Evolutionary conservation across 2,329 filamentous ascomycete species (phyloP), one percentile per base, ranked within the genome.

Genomic region (Neurospora crassa): DNA sequence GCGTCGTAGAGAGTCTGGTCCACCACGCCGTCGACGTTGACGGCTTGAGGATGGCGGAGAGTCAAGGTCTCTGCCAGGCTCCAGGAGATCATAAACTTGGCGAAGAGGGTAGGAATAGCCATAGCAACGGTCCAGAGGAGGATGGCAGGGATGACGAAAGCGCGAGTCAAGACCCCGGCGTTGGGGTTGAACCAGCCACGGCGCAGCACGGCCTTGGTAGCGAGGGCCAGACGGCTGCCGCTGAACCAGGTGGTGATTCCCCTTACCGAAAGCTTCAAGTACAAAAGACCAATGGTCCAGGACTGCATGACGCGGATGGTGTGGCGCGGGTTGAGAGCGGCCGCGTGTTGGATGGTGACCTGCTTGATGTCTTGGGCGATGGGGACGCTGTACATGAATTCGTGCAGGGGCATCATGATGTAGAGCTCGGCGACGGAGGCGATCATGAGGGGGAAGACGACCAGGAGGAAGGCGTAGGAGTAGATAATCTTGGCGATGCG

Each of bases 281-380:
- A 97, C 3, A 99, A 86, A 29, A 99, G 87, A 5, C 96, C 96
- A 1, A 99, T 84, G 0, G 94, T 97, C 94, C 95, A 99, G 71
- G 94, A 91, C 79, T 98, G 95, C 59, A 98, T 90, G 73, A 98
- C 86, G 73, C 96, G 91, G 59, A 98, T 88, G 8, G 90, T 92
- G 78, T 96, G 93, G 18, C 80, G 69, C 82, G 84, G 67, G 12
- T 74, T 74, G 3, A 79, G 78, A 16, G 79, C 79, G 7, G 74
- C 76, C 68, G 77, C 75, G 5, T 74, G 74, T 67, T 76, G 71
- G 76, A 75, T 34, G 70, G 72, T 45, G 70, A 78, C 77, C 74
- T 78, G 75, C 74, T 78, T 63, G 53, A 63, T 63, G 8, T 68
- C 71, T 5, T 79, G 74, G 40, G 75, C 43, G 1, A 76, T 69